Evolutionary conservation across 345 rosid species (phyloP).

Genomic region (Physaria fendleri): DNA sequence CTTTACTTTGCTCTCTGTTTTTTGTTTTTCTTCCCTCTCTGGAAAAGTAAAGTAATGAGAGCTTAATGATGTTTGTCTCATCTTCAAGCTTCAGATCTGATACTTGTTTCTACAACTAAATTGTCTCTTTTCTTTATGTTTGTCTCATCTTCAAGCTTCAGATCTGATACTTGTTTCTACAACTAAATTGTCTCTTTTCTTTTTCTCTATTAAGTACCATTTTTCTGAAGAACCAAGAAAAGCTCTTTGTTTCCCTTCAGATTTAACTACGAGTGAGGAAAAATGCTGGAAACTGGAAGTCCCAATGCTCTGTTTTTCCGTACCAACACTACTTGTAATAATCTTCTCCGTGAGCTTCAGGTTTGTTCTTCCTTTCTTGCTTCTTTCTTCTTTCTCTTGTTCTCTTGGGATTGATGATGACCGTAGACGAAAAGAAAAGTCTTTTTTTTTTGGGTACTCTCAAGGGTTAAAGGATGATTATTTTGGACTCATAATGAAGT

Average conservation of each 20-base stretch:
- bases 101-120: slow-evolving; percentile 15
- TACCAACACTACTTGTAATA: slow-evolving; percentile 60
- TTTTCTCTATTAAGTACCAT: slow-evolving; percentile 11
- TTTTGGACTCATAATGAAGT: slow-evolving; percentile 34
- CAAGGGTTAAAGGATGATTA: slow-evolving; percentile 30
- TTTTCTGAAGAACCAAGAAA: background rate
- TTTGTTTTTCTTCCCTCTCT: background rate
- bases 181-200: slow-evolving; percentile 2
- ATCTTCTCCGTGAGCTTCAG: slow-evolving; percentile 89
- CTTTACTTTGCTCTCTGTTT: slow-evolving; percentile 1
- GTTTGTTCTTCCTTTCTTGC: slow-evolving; percentile 34
- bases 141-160: slow-evolving; percentile 22
- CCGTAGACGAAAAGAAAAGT: slow-evolving; percentile 8
- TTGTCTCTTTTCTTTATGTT: slow-evolving; percentile 12
- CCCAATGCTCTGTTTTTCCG: slow-evolving; percentile 42
- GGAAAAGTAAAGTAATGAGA: slow-evolving; percentile 7
- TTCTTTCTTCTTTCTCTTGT: background rate
- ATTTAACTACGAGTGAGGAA: slow-evolving; percentile 9
- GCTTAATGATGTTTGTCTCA: slow-evolving; percentile 21
- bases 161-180: slow-evolving; percentile 28
- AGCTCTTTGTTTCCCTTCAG: slow-evolving; percentile 16
- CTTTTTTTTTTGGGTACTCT: slow-evolving; percentile 4
- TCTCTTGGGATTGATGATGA: slow-evolving; percentile 31
- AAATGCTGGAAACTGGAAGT: slow-evolving; percentile 74
- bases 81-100: slow-evolving; percentile 30